These are phyloP conservation scores for Colletotrichum noveboracense DNA, from an alignment of 2,329 filamentous ascomycete genomes.

Conservation along the genomic window DNA sequence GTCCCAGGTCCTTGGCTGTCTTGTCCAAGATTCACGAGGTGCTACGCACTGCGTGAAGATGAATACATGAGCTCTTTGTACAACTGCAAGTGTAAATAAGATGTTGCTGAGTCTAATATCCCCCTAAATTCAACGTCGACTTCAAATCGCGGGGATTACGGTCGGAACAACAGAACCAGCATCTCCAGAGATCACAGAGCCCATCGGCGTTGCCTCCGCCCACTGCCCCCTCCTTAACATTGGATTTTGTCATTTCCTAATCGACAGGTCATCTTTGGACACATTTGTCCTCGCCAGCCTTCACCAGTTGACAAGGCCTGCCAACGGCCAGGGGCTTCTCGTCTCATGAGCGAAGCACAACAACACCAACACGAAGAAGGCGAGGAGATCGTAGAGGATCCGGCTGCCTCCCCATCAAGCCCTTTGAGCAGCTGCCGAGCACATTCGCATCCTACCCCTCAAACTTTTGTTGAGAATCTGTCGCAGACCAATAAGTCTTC, in stretches of 20 bases:
- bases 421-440: not conserved
- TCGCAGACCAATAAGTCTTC: not conserved
- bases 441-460: not conserved
- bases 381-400: not conserved
- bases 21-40: not conserved
- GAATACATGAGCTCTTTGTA: not conserved
- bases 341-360: not conserved
- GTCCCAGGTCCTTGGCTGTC: not conserved
- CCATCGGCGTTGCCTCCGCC: not conserved
- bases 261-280: not conserved
- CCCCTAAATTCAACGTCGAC: not conserved
- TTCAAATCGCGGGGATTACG: not conserved
- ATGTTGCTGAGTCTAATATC: not conserved
- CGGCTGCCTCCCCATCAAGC: not conserved
- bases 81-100: not conserved
- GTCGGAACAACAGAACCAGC: not conserved
- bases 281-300: not conserved
- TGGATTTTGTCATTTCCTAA: not conserved
- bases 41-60: not conserved
- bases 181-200: not conserved
- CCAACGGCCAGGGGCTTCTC: not conserved
- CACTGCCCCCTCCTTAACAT: not conserved
- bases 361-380: not conserved
- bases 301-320: constrained; percentile 13
- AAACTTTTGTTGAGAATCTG: not conserved